Conservation (phyloP, 805 yeast genomes). For the Zygoascus ofunaensis region DNA sequence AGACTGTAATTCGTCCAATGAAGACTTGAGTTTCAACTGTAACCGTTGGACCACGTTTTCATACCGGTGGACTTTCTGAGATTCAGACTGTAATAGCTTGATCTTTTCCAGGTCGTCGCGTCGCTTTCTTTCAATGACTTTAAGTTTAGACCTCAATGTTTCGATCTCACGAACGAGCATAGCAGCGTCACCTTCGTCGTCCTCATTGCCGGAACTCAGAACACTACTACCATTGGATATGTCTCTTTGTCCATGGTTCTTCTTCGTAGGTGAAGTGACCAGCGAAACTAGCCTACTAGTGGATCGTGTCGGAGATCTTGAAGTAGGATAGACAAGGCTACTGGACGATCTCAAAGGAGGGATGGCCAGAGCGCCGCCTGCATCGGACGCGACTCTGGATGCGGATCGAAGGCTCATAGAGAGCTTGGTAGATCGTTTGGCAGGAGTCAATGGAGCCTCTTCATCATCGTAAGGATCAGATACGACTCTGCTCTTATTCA, state of each 20-base stretch:
- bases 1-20: conserved; percentile 24
- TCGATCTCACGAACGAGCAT: conserved; percentile 16
- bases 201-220: background rate
- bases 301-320: background rate
- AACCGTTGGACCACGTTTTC: conserved; percentile 24
- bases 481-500: background rate
- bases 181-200: background rate
- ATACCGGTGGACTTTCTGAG: conserved; percentile 17
- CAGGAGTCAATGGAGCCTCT: background rate
- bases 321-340: background rate
- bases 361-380: background rate
- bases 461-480: background rate
- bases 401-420: background rate
- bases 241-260: background rate
- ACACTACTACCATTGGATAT: background rate
- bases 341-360: background rate
- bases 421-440: background rate
- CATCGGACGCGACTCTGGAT: background rate
- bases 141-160: conserved; percentile 18
- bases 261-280: background rate
- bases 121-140: conserved; percentile 20
- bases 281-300: background rate
- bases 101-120: conserved; percentile 21
- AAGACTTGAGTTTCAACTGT: conserved; percentile 23
- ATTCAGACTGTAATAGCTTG: conserved; percentile 15